A percentile compares a stretch with the other conserved stretches of the same genome.
These are phyloP conservation scores for Starmerella stellata DNA, from an alignment of 805 yeast species.

Conservation along the genomic window DNA sequence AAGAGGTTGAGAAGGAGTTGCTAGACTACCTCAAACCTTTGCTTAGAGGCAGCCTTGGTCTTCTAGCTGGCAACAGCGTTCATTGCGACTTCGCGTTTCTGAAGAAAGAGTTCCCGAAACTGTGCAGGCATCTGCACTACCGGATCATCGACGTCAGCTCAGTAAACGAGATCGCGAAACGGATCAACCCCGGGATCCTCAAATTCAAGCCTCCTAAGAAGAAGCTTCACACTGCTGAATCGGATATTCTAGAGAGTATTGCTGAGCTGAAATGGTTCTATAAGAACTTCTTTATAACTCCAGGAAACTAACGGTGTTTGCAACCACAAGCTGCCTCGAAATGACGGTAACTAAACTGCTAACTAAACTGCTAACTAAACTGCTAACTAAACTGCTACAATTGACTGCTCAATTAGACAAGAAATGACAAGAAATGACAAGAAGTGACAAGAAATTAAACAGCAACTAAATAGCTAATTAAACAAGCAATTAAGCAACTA, in stretches of 20 bases:
- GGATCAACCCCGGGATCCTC: conserved; percentile 56
- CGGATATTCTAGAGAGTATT: conserved; percentile 80
- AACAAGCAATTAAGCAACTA: no score
- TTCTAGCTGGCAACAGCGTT: conserved; percentile 79
- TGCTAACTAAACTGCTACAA: no score
- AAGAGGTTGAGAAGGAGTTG: conserved; percentile 48
- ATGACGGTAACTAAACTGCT: no score
- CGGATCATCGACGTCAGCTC: conserved; percentile 83
- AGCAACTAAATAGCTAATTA: no score
- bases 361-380: no score
- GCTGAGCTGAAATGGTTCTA: conserved; percentile 62
- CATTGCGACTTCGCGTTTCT: conserved; percentile 82
- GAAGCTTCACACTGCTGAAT: conserved; percentile 66
- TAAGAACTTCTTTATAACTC: conserved; percentile 33
- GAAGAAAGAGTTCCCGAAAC: conserved; percentile 64
- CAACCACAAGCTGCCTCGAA: no score
- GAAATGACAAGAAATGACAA: no score
- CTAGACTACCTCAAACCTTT: conserved; percentile 38
- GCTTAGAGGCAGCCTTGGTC: conserved; percentile 30
- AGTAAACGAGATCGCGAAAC: conserved; percentile 56
- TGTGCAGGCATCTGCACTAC: conserved; percentile 41
- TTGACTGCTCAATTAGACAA: no score
- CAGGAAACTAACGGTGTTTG: no score
- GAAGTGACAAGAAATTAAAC: no score
- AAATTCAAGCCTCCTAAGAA: conserved; percentile 42